Base-by-base conservation (phyloP, 164 flowering plant species). In the Warburgia ugandensis region DNA sequence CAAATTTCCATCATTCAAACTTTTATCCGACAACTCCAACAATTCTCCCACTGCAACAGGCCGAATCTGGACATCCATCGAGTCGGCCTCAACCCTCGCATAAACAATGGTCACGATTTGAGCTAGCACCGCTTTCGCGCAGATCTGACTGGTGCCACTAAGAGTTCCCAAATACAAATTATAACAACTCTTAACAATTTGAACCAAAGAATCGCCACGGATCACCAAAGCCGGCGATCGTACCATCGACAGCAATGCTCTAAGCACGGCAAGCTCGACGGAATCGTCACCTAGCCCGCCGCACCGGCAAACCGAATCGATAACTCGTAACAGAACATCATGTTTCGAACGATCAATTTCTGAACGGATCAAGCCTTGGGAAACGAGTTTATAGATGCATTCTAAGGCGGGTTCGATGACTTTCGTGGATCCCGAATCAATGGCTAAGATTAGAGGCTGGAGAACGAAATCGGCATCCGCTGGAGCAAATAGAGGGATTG, bases 331-430 rank as follows among this genome's bases (percentile, higher is more conserved):
- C 52, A 21, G 27, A 23, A 20, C n/a, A 53, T 20, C 13, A 47
- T 1, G 47, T 56, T 14, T 39, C 59, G 50, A 62, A 4, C n/a
- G 55, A 32, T 77, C 68, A 66, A 84, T 61, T 67, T 83, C 86
- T 23, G 78, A 75, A 48, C 68, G 75, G 64, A 84, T 22, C 56
- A 86, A 63, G 30, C 79, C 75, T 9, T 68, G 66, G 25, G 94
- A 73, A 67, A 84, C 68, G 42, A 94, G 64, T 29, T 74, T 77
- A 64, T 60, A 69, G 27, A 52, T 46, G 62, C 90, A 81, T 10
- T 89, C 96, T 37, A 94, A 79, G 1, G 97, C 92, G 21, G 99
- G 92, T 62, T 89, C 97, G 29, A 70, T 64, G 47, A 94, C 78
- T 71, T 86, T 94, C 16, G 66, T 59, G 49, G 83, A 75, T 33